Conservation (phyloP, 768 basidiomycete species). For the Pleurotus cornucopiae region DNA sequence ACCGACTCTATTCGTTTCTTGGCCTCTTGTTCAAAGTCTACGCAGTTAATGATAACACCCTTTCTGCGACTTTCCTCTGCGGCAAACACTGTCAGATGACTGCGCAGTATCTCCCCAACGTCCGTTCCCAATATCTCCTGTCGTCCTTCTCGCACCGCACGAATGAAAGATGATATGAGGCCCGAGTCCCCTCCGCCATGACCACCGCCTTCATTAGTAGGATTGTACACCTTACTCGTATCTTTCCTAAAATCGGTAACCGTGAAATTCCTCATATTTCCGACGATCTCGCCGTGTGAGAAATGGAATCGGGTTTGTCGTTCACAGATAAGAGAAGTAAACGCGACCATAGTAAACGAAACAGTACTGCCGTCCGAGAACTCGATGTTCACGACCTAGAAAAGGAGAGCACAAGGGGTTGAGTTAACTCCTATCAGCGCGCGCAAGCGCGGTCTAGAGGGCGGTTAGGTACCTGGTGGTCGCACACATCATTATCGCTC, state of each 20-base stretch:
- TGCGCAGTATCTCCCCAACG: conserved; percentile 65
- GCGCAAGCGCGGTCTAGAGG: background rate
- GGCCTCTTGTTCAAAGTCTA: conserved; percentile 55
- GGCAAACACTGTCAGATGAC: conserved; percentile 84
- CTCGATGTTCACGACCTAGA: conserved; percentile 74
- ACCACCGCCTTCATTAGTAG: conserved; percentile 57
- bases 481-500: conserved; percentile 80
- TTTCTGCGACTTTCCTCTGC: conserved; percentile 74
- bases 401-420: background rate
- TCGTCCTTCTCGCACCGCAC: conserved; percentile 62
- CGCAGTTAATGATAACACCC: conserved; percentile 67
- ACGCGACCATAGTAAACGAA: conserved; percentile 89
- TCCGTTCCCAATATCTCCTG: conserved; percentile 67
- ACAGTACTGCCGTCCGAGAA: conserved; percentile 79
- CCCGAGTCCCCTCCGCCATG: conserved; percentile 86
- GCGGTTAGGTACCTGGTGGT: conserved; percentile 53
- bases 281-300: conserved; percentile 84
- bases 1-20: conserved; percentile 18
- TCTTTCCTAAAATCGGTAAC: conserved; percentile 64
- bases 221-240: conserved; percentile 42
- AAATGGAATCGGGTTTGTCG: conserved; percentile 86
- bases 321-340: conserved; percentile 72
- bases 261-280: conserved; percentile 74
- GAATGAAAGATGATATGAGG: conserved; percentile 69
- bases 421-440: too few species aligned